phyloP scores from a whole-genome alignment of 1,139 yeast genomes.

The Scheffersomyces stambukii region DNA sequence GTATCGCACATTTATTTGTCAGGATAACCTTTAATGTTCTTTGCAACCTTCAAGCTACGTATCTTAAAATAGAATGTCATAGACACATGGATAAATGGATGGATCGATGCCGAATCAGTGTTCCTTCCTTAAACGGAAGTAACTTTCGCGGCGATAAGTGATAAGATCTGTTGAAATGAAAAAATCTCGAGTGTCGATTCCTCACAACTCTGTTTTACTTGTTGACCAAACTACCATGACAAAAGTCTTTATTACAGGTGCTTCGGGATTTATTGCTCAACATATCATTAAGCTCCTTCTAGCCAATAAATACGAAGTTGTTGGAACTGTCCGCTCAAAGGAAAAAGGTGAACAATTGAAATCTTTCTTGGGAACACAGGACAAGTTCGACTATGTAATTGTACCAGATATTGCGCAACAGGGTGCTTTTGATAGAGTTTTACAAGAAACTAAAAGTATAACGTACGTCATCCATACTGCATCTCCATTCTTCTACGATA shows the following conservation, averaged over 20 bases:
- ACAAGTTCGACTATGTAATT: conserved; percentile 27
- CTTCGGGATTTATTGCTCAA: conserved; percentile 57
- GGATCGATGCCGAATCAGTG: background rate
- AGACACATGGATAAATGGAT: background rate
- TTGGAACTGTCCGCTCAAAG: conserved; percentile 60
- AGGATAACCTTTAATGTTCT: too few species aligned
- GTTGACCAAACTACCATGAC: conserved; percentile 19
- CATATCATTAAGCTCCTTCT: conserved; percentile 36
- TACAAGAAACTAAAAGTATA: conserved; percentile 24
- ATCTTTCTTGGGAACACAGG: conserved; percentile 6
- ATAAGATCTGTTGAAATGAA: background rate
- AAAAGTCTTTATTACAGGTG: conserved; percentile 51
- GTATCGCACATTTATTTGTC: too few species aligned
- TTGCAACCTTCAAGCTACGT: too few species aligned
- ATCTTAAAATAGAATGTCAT: background rate
- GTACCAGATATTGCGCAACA: conserved; percentile 30
- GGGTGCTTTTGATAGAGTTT: conserved; percentile 32
- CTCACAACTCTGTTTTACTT: too few species aligned
- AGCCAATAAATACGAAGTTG: conserved; percentile 45
- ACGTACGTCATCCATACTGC: conserved; percentile 29
- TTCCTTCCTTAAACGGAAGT: too few species aligned
- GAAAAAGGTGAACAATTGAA: conserved; percentile 47
- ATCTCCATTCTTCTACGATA: conserved; percentile 31
- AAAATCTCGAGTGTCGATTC: background rate
- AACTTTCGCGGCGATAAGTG: too few species aligned